Evolutionary conservation across 2,329 filamentous ascomycete genomes (phyloP).

Genomic region (Pseudogymnoascus sp.): DNA sequence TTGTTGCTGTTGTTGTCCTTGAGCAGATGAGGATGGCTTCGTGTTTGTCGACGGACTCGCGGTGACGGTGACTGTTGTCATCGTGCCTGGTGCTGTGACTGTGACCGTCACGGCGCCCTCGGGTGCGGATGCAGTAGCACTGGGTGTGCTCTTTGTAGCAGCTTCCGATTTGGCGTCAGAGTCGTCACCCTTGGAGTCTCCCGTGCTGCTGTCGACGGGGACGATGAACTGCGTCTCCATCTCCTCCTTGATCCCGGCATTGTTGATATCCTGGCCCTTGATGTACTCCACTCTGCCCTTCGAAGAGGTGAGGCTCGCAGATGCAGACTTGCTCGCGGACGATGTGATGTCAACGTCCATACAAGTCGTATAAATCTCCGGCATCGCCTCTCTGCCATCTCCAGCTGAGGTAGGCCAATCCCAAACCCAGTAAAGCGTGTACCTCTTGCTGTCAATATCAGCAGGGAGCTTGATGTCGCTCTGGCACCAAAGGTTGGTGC

Average conservation of each 20-base stretch:
- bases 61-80: not conserved
- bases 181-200: not conserved
- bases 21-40: not conserved
- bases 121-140: not conserved
- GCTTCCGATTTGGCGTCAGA: not conserved
- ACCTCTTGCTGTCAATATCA: slow-evolving; percentile 43
- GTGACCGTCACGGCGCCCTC: not conserved
- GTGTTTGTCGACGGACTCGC: not conserved
- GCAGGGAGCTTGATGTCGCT: slow-evolving; percentile 19
- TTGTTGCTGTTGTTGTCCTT: not conserved
- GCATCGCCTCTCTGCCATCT: slow-evolving; percentile 33
- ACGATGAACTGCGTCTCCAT: not conserved
- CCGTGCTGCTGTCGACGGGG: not conserved
- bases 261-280: not conserved
- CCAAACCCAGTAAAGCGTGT: slow-evolving; percentile 92
- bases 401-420: slow-evolving; percentile 57
- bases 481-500: slow-evolving; percentile 5
- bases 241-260: not conserved
- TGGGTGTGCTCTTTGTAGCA: not conserved
- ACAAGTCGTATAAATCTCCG: slow-evolving; percentile 51
- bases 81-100: not conserved
- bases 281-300: not conserved
- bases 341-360: slow-evolving; percentile 37
- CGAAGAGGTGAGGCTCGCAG: not conserved
- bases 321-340: not conserved